Evolutionary conservation across 306 rosid genomes (phyloP).

Genomic region (Quercus bicolor): DNA sequence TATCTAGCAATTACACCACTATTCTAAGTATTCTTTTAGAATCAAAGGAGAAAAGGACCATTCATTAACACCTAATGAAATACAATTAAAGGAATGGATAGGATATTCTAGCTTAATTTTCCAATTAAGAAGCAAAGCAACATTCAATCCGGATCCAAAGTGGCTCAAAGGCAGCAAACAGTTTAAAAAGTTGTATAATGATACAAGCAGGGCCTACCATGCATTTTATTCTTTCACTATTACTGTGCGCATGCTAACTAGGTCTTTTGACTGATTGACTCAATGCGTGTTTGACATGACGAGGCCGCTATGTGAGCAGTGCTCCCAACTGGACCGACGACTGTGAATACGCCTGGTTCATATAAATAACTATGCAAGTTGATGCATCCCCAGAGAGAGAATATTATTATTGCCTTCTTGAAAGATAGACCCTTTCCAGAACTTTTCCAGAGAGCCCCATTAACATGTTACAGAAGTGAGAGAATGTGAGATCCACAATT

Average conservation of each 20-base stretch:
- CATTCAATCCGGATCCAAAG: constrained; percentile 12
- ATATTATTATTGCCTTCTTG: too few species aligned
- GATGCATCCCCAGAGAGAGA: too few species aligned
- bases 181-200: too few species aligned
- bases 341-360: too few species aligned
- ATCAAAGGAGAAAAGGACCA: background rate
- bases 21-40: background rate
- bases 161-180: background rate
- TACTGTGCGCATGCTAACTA: background rate
- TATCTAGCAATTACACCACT: background rate
- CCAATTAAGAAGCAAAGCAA: background rate
- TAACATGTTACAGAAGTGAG: too few species aligned
- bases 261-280: background rate
- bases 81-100: background rate
- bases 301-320: too few species aligned
- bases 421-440: too few species aligned
- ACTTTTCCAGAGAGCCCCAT: too few species aligned
- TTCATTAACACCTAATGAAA: background rate
- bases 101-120: background rate
- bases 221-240: background rate
- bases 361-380: too few species aligned
- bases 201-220: constrained; percentile 5
- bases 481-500: too few species aligned
- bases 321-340: too few species aligned
- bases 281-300: background rate